Evolutionary conservation across 2,329 filamentous ascomycete genomes (phyloP).

Genomic region (Simplicillium aogashimaense): DNA sequence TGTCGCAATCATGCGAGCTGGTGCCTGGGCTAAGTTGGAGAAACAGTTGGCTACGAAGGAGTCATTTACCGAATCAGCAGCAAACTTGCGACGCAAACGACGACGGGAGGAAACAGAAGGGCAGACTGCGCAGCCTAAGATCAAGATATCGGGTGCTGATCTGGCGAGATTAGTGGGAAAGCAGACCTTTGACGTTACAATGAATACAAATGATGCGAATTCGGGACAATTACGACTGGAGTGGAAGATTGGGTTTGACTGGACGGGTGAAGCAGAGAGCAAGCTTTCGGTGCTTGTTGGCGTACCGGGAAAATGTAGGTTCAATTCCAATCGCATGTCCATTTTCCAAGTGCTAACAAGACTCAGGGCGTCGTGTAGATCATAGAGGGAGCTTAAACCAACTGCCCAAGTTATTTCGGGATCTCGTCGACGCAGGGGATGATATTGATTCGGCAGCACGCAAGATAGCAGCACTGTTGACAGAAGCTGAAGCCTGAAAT

Average conservation of each 20-base stretch:
- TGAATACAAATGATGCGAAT: constrained; percentile 23
- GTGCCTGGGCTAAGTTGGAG: constrained; percentile 50
- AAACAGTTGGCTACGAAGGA: constrained; percentile 28
- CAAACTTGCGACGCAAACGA: constrained; percentile 14
- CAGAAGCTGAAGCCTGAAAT: constrained; percentile 7
- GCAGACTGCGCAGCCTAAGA: constrained; percentile 5
- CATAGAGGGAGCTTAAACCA: constrained; percentile 42
- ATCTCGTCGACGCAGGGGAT: constrained; percentile 44
- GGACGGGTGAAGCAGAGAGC: constrained; percentile 61
- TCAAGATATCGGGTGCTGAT: constrained; percentile 22
- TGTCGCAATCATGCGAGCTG: constrained; percentile 47
- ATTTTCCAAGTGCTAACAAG: constrained; percentile 8
- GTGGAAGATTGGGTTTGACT: constrained; percentile 60
- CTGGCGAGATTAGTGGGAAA: constrained; percentile 45
- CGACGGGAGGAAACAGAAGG: constrained; percentile 13
- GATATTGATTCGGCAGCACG: constrained; percentile 46
- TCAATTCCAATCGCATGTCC: neutral
- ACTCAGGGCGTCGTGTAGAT: constrained; percentile 51
- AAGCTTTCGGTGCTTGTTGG: constrained; percentile 42
- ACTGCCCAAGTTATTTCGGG: constrained; percentile 51
- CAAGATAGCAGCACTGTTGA: constrained; percentile 50
- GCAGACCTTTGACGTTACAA: constrained; percentile 34
- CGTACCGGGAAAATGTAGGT: constrained; percentile 55
- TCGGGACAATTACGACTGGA: constrained; percentile 37
- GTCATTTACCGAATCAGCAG: constrained; percentile 13